Evolutionary conservation across 225 moss, liverwort and hornwort genomes (phyloP), one percentile per base, ranked within the genome.

Genomic region (Thuidium tamariscinum): DNA sequence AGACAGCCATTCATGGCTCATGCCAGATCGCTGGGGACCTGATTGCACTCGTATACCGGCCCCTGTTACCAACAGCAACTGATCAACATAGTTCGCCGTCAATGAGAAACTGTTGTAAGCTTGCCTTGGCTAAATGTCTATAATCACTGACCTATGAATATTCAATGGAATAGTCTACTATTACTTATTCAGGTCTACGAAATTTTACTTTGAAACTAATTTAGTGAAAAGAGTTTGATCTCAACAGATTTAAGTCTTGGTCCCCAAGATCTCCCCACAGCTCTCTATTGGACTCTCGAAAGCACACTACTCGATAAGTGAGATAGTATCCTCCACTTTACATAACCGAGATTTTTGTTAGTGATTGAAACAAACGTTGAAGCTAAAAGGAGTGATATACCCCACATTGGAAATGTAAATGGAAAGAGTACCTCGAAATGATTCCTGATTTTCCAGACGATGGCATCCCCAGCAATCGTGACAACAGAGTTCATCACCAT

Each of bases 401-500:
- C 80, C 56, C 23, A 81, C 52, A 68, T 11, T 37, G 77, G 34
- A 19, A 21, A 27, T 72, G 25, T 23, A 68, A 68, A 85, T 9
- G 32, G 41, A 10, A 46, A 82, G 74, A 48, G 49, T 91, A 97
- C 99, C 95, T 96, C 95, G 72, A 91, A 99, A 84, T 96, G 94
- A 89, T 99, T 95, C 84, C 89, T 97, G 86, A 94, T 94, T 84
- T 94, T 97, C 95, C 96, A 97, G 57, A 99, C 90, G 7, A 90
- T 79, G 66, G 99, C 97, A 78, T 92, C 93, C 37, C 99, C 99
- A 63, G 92, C 93, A 84, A 99, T 96, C 26, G 96, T 96, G 49
- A 99, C 99, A 46, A 94, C 92, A 46, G 99, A 88, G 71, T 89
- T 94, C 83, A 99, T 93, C 84, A 85, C 90, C 99, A 99, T 99